A percentile compares a stretch with the other conserved stretches of the same genome.
phyloP scores from a whole-genome alignment of 2,329 filamentous ascomycete species.

The Curvularia sp. region DNA sequence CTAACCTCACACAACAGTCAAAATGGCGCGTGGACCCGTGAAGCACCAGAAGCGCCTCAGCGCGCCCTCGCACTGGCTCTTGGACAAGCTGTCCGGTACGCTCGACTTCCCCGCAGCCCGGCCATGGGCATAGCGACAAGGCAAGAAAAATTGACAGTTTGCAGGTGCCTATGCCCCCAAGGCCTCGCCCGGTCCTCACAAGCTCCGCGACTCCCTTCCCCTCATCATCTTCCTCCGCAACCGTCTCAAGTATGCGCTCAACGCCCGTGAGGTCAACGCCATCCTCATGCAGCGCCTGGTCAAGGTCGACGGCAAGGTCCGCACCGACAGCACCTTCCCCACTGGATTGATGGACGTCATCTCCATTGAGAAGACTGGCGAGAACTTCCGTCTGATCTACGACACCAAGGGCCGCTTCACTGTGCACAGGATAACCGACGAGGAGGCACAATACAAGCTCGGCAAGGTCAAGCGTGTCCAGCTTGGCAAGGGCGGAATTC shows the following conservation, averaged over 20 bases:
- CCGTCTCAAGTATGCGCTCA: constrained; percentile 99
- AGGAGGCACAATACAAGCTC: constrained; percentile 99
- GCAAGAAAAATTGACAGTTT: constrained; percentile 28
- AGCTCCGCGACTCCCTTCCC: constrained; percentile 98
- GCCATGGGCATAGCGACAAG: constrained; percentile 9
- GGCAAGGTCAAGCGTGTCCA: constrained; percentile 99
- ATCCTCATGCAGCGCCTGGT: constrained; percentile 99
- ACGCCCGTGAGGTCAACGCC: constrained; percentile 94
- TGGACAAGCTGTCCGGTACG: constrained; percentile 95
- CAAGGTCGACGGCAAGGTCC: constrained; percentile 99
- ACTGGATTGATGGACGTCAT: constrained; percentile 99
- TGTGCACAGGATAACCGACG: constrained; percentile 97
- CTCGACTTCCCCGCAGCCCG: constrained; percentile 58
- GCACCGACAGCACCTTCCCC: constrained; percentile 97
- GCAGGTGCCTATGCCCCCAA: constrained; percentile 66
- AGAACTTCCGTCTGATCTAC: constrained; percentile 99
- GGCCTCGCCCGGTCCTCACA: constrained; percentile 89
- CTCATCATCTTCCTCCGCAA: constrained; percentile 83
- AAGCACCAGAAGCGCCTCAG: constrained; percentile 99
- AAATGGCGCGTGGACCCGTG: constrained; percentile 77
- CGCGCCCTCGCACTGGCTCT: constrained; percentile 98
- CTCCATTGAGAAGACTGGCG: constrained; percentile 98
- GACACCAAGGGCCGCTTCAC: constrained; percentile 99
- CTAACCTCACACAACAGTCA: constrained; percentile 55
- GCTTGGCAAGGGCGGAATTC: constrained; percentile 98